A percentile compares a stretch with the other conserved stretches of the same genome.
These are phyloP conservation scores for Sporisorium graminicola DNA, from an alignment of 1,284 basidiomycete genomes.

Conservation along the genomic window DNA sequence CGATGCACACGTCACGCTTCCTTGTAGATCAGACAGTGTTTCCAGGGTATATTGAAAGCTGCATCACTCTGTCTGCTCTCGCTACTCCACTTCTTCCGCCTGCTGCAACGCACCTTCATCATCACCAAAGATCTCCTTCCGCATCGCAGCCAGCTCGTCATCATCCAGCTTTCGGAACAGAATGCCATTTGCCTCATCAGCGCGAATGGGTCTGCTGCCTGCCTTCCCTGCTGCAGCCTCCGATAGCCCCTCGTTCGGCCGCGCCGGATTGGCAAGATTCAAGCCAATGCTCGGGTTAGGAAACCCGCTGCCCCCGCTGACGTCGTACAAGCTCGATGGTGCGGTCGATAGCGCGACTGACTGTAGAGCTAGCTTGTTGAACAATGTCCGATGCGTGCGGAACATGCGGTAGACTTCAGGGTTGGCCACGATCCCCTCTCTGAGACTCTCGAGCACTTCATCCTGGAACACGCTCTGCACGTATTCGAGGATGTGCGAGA, in stretches of 20 bases:
- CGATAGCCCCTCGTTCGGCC: background rate
- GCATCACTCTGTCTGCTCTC: background rate
- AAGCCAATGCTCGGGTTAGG: constrained; percentile 44
- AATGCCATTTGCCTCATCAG: constrained; percentile 44
- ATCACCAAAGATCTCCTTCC: constrained; percentile 41
- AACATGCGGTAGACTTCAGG: constrained; percentile 51
- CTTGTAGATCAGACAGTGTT: background rate
- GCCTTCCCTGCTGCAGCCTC: background rate
- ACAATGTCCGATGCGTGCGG: constrained; percentile 40
- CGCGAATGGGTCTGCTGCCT: background rate
- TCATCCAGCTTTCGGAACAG: constrained; percentile 34
- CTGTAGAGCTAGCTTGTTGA: constrained; percentile 57
- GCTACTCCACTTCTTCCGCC: background rate
- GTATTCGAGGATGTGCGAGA: constrained; percentile 44
- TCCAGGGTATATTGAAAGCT: constrained; percentile 4
- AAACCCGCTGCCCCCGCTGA: constrained; percentile 47
- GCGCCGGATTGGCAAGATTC: constrained; percentile 13
- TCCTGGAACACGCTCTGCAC: constrained; percentile 41
- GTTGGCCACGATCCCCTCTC: constrained; percentile 45
- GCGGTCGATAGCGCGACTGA: constrained; percentile 49
- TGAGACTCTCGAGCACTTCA: constrained; percentile 29
- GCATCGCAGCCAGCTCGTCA: constrained; percentile 15
- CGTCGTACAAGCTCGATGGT: constrained; percentile 50
- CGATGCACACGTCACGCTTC: background rate
- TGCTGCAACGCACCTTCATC: constrained; percentile 1